A percentile compares a stretch with the other conserved stretches of the same genome.
These are phyloP conservation scores for Baeospora myosura DNA, from an alignment of 1,284 basidiomycete species.

Conservation along the genomic window DNA sequence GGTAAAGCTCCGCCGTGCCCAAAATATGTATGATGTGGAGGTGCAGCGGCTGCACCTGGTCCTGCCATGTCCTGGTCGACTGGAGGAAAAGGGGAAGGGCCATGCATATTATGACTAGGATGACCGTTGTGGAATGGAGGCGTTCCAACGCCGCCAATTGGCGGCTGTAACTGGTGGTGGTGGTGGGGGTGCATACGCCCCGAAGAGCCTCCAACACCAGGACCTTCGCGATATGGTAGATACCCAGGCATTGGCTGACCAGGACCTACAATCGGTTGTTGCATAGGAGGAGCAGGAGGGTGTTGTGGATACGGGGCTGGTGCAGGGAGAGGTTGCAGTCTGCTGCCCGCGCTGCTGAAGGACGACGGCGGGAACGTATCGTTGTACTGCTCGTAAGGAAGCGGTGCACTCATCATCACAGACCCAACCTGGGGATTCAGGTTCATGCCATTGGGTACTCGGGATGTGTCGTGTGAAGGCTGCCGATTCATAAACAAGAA, in stretches of 20 bases:
- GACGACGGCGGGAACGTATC: conserved; percentile 13
- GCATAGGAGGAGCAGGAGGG: conserved; percentile 1
- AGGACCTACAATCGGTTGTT: conserved; percentile 2
- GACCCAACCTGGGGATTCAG: conserved; percentile 18
- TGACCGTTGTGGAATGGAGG: not conserved
- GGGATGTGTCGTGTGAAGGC: conserved; percentile 18
- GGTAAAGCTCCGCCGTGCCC: not conserved
- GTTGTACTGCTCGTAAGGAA: conserved; percentile 13
- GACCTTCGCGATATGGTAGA: conserved; percentile 7
- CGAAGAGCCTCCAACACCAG: too few species aligned
- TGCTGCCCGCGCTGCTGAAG: not conserved
- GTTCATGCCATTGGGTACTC: conserved; percentile 22
- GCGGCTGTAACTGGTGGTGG: conserved; percentile 3
- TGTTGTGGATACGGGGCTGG: conserved; percentile 9
- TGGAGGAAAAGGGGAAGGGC: conserved; percentile 6
- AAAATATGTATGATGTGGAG: not conserved
- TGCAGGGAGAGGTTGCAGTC: conserved; percentile 10
- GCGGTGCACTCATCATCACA: not conserved
- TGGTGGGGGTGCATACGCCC: not conserved
- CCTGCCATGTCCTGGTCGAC: conserved; percentile 5
- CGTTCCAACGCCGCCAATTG: conserved; percentile 5
- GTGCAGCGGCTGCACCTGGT: not conserved
- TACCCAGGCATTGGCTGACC: conserved; percentile 8
- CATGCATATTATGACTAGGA: not conserved
- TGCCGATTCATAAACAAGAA: conserved; percentile 41